Conservation (phyloP, 805 yeast species). For the Dipodascus albidus region DNA sequence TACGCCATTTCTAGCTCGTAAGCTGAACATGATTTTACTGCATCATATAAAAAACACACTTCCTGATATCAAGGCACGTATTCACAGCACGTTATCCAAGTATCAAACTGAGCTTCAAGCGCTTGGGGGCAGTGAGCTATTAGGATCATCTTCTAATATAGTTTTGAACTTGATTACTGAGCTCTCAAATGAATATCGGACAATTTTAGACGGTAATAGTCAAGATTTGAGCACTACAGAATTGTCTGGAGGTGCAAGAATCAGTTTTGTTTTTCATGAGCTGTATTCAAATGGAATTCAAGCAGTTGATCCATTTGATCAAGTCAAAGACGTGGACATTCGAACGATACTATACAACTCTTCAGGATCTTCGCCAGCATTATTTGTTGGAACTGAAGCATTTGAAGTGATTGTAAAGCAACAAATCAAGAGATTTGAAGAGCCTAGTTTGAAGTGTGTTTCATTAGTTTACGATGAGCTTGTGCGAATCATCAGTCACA, state of each 20-base stretch:
- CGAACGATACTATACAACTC: conserved; percentile 96
- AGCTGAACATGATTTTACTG: conserved; percentile 75
- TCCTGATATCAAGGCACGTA: conserved; percentile 89
- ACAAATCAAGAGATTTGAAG: conserved; percentile 88
- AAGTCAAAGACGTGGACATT: conserved; percentile 88
- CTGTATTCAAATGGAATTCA: conserved; percentile 85
- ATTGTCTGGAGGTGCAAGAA: conserved; percentile 96
- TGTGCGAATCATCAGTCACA: conserved; percentile 79
- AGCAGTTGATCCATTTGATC: conserved; percentile 92
- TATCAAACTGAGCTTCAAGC: conserved; percentile 66
- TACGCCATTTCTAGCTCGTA: conserved; percentile 93
- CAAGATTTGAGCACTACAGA: conserved; percentile 82
- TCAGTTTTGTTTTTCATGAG: conserved; percentile 93
- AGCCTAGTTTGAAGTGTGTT: conserved; percentile 82
- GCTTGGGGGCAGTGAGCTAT: conserved; percentile 77
- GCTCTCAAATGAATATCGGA: conserved; percentile 82
- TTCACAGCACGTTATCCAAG: conserved; percentile 73
- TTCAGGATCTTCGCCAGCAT: conserved; percentile 90
- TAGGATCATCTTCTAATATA: conserved; percentile 76
- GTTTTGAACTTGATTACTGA: conserved; percentile 87
- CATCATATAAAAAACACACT: conserved; percentile 80
- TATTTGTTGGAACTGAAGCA: conserved; percentile 95
- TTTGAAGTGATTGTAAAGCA: conserved; percentile 92
- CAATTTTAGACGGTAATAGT: conserved; percentile 85
- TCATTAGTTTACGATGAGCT: conserved; percentile 88